Evolutionary conservation across 768 basidiomycete genomes (phyloP).

Genomic region (Podaxis sp.): DNA sequence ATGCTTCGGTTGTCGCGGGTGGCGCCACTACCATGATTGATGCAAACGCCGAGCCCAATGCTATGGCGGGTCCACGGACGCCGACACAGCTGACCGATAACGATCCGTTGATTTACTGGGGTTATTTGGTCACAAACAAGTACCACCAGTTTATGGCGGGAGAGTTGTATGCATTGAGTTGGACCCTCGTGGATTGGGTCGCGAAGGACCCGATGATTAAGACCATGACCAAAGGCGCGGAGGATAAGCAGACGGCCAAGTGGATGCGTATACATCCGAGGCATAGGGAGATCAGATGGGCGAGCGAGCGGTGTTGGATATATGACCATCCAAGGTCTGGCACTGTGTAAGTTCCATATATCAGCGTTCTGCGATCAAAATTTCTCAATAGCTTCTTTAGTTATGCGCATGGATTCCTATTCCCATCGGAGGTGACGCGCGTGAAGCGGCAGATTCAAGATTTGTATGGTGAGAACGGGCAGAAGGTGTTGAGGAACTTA

Average conservation of each 20-base stretch:
- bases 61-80: constrained; percentile 14
- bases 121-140: constrained; percentile 85
- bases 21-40: constrained; percentile 1
- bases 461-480: constrained; percentile 47
- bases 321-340: constrained; percentile 96
- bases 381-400: constrained; percentile 35
- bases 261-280: constrained; percentile 91
- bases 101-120: constrained; percentile 85
- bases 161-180: constrained; percentile 88
- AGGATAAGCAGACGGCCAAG: constrained; percentile 90
- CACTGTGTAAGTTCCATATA: constrained; percentile 68
- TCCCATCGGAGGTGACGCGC: constrained; percentile 82
- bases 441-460: constrained; percentile 54
- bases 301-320: constrained; percentile 93
- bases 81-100: constrained; percentile 21
- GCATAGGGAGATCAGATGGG: constrained; percentile 80
- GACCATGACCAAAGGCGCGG: constrained; percentile 71
- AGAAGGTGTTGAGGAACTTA: constrained; percentile 29
- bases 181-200: constrained; percentile 85
- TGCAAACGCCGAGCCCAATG: not conserved
- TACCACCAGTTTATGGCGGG: constrained; percentile 94
- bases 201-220: constrained; percentile 73
- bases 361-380: constrained; percentile 3
- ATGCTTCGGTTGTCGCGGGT: not conserved
- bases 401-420: constrained; percentile 93